Base-by-base conservation (phyloP, 164 flowering plant species). In the Stephania yunnanensis region DNA sequence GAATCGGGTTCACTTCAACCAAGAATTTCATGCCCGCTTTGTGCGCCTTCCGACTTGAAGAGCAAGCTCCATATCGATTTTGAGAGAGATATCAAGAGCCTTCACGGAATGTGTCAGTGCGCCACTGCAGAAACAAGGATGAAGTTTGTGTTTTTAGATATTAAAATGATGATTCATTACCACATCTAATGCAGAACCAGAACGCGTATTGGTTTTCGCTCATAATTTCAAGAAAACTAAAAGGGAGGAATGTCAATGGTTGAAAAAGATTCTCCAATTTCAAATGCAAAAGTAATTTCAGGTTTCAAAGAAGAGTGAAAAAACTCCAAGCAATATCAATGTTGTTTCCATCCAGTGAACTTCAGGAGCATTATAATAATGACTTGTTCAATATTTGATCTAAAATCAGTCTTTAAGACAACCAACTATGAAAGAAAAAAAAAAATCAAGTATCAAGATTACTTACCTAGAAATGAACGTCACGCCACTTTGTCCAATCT, bases 31-130 rank as follows among this genome's bases (percentile, higher is more conserved):
- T 44, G 95, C 95, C 65, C 97, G 84, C 19, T 90, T 89, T n/a
- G 97, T 95, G 12, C 97, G 91, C 78, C 87, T 89, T 69, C 97
- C 99, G 75, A 95, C 99, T 85, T 87, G 63, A 71, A 93, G 92
- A 0, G 99, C 97, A 73, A 95, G 93, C 81, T 93, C 95, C 0
- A 88, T 91, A 68, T 95, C 97, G 15, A 93, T 91, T 76, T 95
- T 95, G 72, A 93, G 89, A 55, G 99, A 95, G 79, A 95, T 90
- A 82, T 95, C 97, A 9, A 95, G 93, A 45, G 99, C 97, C 80
- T 89, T 95, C 50, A 93, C 97, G 3, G 97, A 95, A 83, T 93
- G 99, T 1, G 97, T 93, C 82, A 93, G 71, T 5, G 99, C 97
- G 44, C 97, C 97, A 78, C 97, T 95, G 95, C 90, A 85, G 74